These are phyloP conservation scores for Suhomyces canberraensis DNA, from an alignment of 805 yeast genomes.

Conservation along the genomic window DNA sequence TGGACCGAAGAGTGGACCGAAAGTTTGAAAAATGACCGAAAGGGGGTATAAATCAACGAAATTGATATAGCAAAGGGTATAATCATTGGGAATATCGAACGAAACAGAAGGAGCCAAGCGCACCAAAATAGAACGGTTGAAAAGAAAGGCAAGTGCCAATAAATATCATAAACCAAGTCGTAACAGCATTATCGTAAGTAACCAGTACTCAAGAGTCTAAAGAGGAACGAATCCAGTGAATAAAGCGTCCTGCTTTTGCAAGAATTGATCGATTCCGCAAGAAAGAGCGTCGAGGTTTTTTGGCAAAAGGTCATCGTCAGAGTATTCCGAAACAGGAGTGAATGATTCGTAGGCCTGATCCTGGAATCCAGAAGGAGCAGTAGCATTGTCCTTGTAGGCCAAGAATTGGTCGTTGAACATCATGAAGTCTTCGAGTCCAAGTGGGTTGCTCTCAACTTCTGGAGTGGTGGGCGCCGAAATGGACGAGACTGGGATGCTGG, in stretches of 20 bases:
- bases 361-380: slow-evolving; percentile 7
- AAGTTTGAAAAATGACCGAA: too few species aligned
- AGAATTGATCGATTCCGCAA: slow-evolving; percentile 21
- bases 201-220: too few species aligned
- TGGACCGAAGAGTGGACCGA: too few species aligned
- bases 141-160: slow-evolving; percentile 7
- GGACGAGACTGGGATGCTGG: background rate
- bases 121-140: slow-evolving; percentile 8
- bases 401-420: slow-evolving; percentile 21
- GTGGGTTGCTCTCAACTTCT: slow-evolving; percentile 1
- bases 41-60: background rate
- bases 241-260: slow-evolving; percentile 25
- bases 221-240: slow-evolving; percentile 20
- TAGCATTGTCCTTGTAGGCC: slow-evolving; percentile 9
- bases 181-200: slow-evolving; percentile 2
- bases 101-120: too few species aligned
- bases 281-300: slow-evolving; percentile 14
- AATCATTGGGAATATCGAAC: slow-evolving; percentile 5
- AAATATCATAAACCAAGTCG: too few species aligned
- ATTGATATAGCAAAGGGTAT: background rate
- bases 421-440: slow-evolving; percentile 29
- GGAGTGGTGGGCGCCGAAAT: slow-evolving; percentile 6
- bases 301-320: slow-evolving; percentile 17
- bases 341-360: slow-evolving; percentile 9
- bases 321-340: slow-evolving; percentile 22